phyloP scores from a whole-genome alignment of 2,329 filamentous ascomycete genomes.

The Knufia petricola region DNA sequence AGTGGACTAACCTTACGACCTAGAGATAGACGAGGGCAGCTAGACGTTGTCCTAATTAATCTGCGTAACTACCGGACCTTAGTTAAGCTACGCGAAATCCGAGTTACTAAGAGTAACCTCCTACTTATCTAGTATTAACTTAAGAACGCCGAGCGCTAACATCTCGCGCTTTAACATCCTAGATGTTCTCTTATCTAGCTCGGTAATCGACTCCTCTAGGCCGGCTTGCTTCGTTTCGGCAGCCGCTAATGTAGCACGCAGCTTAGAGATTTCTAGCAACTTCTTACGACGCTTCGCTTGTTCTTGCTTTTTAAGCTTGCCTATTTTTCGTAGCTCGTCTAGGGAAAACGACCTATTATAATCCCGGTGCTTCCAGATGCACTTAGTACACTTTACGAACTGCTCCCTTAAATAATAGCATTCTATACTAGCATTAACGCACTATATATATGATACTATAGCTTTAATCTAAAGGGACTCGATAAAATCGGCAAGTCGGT shows the following conservation, averaged over 20 bases:
- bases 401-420: constrained; percentile 6
- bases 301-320: constrained; percentile 1
- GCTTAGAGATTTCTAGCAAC: not conserved
- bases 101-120: not conserved
- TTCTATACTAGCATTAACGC: not conserved
- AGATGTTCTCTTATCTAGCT: not conserved
- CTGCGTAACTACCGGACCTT: not conserved
- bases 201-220: not conserved
- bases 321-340: constrained; percentile 3
- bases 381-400: not conserved
- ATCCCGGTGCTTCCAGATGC: not conserved
- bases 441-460: too few relatives aligned
- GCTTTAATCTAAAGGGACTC: too few relatives aligned
- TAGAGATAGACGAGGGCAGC: not conserved
- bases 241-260: not conserved
- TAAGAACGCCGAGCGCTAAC: not conserved
- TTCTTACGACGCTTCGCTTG: constrained; percentile 1
- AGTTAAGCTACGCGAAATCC: not conserved
- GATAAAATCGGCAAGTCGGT: not conserved
- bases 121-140: not conserved
- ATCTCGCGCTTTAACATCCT: constrained; percentile 8
- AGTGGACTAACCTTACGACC: not conserved
- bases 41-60: not conserved
- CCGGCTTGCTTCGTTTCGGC: not conserved
- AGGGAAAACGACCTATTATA: constrained; percentile 6